Base-by-base conservation (phyloP, 495 filamentous ascomycete genomes). In the Xylaria cubensis region DNA sequence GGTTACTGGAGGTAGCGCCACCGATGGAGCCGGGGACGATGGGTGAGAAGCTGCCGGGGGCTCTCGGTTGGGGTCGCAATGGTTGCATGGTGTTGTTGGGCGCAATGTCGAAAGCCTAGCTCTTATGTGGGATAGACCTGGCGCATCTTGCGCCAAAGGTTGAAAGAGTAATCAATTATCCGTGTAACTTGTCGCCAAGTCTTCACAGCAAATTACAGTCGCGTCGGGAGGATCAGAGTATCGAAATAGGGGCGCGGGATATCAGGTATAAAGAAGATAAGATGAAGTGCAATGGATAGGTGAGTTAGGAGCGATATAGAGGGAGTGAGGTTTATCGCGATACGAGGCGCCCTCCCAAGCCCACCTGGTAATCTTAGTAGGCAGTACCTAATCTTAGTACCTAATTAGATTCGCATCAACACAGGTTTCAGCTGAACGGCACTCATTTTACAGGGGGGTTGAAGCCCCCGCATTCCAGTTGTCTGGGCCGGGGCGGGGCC, bases 21-120 rank as follows among this genome's bases (percentile, higher is more conserved):
- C 69, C 59, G 24, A 63, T 66, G n/a, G 62, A 66, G 70, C 63
- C 63, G 10, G 70, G 61, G 0, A 72, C 80, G 58, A 87, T 79
- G 73, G 87, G 84, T 64, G 86, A 88, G 81, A 88, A 89, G 82
- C 85, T 86, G 75, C 86, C 87, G 46, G 86, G 86, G 67, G 82
- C 82, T 77, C 86, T 78, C 72, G 75, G 80, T 72, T 83, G 79
- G 76, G 82, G 76, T 80, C 85, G 82, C 79, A 79, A 75, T 73
- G 81, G 82, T 72, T 88, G 86, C 84, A 86, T 88, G 74, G 79
- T 72, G 55, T 32, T 72, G 56, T 32, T 59, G 56, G 9, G 29
- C 29, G 34, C 56, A 39, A 39, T 39, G 56, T 34, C 36, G 46
- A 48, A 59, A 39, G 50, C 64, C 48, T 41, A 3, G 64, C 48